These are phyloP conservation scores for Conringia planisiliqua DNA, from an alignment of 345 rosid species.

Conservation along the genomic window DNA sequence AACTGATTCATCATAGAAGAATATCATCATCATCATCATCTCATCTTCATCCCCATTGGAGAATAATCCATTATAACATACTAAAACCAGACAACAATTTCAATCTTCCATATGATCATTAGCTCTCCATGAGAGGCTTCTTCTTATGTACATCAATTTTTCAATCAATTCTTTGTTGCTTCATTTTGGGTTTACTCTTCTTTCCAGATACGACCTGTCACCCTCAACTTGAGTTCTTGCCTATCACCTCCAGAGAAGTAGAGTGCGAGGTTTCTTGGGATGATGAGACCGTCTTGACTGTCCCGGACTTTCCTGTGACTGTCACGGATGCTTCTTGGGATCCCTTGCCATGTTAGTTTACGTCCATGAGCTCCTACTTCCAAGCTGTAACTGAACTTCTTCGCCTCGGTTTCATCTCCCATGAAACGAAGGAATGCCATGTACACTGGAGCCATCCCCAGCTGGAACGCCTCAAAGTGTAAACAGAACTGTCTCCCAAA, in stretches of 20 bases:
- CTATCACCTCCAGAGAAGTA: conserved; percentile 87
- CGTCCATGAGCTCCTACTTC: conserved; percentile 89
- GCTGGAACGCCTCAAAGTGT: conserved; percentile 93
- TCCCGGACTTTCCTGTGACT: conserved; percentile 89
- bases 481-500: conserved; percentile 89
- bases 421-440: conserved; percentile 94
- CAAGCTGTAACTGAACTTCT: conserved; percentile 79
- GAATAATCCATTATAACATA: conserved; percentile 17
- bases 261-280: conserved; percentile 78
- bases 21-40: conserved; percentile 23
- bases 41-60: conserved; percentile 19
- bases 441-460: conserved; percentile 84
- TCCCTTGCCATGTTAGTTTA: conserved; percentile 80
- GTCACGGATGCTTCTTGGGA: conserved; percentile 87
- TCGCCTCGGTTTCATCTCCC: conserved; percentile 93
- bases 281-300: conserved; percentile 85
- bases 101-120: conserved; percentile 23
- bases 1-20: conserved; percentile 22
- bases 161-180: not conserved
- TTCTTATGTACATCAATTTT: conserved; percentile 30
- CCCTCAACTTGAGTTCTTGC: conserved; percentile 82
- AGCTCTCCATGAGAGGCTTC: conserved; percentile 15
- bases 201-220: conserved; percentile 92
- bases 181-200: conserved; percentile 45
- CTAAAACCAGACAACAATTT: conserved; percentile 17